These are phyloP conservation scores for Urostyla sp. DNA, from an alignment of 73 alveolate genomes.

Conservation along the genomic window DNA sequence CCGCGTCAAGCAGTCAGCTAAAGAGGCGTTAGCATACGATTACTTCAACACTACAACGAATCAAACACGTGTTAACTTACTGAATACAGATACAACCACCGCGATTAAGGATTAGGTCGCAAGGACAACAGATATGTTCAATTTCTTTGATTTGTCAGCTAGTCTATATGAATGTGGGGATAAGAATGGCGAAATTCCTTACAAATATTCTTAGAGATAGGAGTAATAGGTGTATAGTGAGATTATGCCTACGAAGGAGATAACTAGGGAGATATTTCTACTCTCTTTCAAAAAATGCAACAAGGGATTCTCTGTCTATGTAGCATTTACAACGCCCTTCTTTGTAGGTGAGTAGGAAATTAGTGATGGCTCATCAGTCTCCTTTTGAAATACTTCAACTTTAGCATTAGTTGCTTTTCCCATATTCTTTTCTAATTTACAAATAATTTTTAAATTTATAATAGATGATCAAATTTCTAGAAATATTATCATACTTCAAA, in stretches of 20 bases:
- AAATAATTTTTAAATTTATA: too few relatives aligned
- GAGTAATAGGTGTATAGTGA: slow-evolving; percentile 37
- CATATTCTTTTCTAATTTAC: too few relatives aligned
- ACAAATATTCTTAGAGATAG: slow-evolving; percentile 26
- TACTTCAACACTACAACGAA: not conserved
- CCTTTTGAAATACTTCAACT: too few relatives aligned
- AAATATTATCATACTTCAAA: too few relatives aligned
- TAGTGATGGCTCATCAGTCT: too few relatives aligned
- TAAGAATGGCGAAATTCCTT: not conserved
- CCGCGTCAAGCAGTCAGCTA: slow-evolving; percentile 12
- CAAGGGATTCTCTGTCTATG: slow-evolving; percentile 2
- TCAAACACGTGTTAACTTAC: slow-evolving; percentile 11
- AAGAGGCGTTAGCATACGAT: slow-evolving; percentile 2
- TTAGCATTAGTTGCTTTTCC: too few relatives aligned
- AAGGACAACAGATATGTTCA: slow-evolving; percentile 23
- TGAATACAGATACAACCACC: not conserved
- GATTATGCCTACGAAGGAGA: slow-evolving; percentile 10
- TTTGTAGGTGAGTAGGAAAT: too few relatives aligned
- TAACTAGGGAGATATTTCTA: not conserved
- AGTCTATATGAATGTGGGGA: not conserved
- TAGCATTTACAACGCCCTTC: too few relatives aligned
- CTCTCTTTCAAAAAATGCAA: slow-evolving; percentile 25
- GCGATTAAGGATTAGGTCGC: slow-evolving; percentile 18
- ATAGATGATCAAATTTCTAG: too few relatives aligned
- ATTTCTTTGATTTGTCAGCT: slow-evolving; percentile 27